Evolutionary conservation across 176 grass and related monocot genomes (phyloP).

Genomic region (Oryza glaberrima): DNA sequence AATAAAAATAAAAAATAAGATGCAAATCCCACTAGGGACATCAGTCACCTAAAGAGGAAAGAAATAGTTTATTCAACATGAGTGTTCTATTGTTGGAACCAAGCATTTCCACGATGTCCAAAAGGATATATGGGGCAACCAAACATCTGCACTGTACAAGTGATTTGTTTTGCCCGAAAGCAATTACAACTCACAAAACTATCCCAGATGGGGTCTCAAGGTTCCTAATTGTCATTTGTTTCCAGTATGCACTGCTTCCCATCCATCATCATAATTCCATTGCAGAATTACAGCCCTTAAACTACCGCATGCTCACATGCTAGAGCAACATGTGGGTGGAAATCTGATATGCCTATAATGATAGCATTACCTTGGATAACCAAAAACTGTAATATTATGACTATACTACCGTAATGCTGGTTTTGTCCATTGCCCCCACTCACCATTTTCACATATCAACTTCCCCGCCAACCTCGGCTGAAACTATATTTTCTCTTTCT

Average conservation of each 20-base stretch:
- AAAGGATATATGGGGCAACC: neutral
- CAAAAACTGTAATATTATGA: neutral
- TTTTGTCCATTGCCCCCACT: neutral
- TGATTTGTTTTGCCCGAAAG: conserved; percentile 5
- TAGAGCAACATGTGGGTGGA: neutral
- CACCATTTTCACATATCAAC: conserved; percentile 4
- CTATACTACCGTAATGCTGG: neutral
- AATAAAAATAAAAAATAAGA: conserved; percentile 30
- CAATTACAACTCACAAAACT: neutral
- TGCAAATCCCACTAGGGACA: conserved; percentile 5
- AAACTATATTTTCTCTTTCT: too few species aligned
- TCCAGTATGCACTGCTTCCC: neutral
- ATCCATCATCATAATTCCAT: neutral
- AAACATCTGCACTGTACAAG: neutral
- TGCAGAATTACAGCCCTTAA: neutral
- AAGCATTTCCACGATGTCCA: neutral
- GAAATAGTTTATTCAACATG: conserved; percentile 21
- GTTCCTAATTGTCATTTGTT: conserved; percentile 9
- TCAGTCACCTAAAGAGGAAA: neutral
- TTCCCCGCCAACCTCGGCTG: neutral
- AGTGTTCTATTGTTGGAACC: neutral
- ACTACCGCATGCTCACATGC: neutral
- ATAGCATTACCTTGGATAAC: neutral
- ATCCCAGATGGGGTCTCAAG: neutral
- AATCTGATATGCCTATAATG: neutral